A percentile compares a stretch with the other conserved stretches of the same genome.
Conservation (phyloP, 2,329 filamentous ascomycete genomes). For the Bipolaris bicolor region DNA sequence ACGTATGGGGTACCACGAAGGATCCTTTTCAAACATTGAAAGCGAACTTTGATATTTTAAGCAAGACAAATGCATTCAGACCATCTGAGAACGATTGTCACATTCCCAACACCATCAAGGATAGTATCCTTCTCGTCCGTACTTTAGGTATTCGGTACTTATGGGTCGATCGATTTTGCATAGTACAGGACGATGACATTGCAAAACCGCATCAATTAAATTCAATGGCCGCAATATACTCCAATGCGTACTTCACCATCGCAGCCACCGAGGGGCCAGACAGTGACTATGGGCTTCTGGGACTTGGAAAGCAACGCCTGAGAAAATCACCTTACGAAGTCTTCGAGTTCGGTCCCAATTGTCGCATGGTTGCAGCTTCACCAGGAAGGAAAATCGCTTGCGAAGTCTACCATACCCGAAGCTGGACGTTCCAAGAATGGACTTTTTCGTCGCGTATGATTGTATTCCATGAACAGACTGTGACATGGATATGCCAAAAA, state of each 20-base stretch:
- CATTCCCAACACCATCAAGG: background rate
- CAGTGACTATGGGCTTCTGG: background rate
- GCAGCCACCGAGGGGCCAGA: background rate
- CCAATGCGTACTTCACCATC: background rate
- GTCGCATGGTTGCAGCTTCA: background rate
- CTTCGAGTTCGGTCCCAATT: background rate
- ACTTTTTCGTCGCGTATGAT: background rate
- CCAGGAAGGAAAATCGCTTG: background rate
- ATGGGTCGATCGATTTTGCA: constrained; percentile 1
- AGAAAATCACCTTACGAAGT: background rate
- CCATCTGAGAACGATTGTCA: background rate
- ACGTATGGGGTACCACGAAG: background rate
- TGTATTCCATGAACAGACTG: background rate
- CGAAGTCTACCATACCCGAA: background rate
- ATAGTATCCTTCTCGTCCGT: background rate
- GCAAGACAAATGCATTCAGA: background rate
- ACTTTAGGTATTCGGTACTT: background rate
- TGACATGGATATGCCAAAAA: background rate
- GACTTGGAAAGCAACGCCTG: background rate
- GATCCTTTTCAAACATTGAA: background rate
- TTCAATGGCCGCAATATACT: background rate
- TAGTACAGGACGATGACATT: background rate
- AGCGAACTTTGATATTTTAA: background rate
- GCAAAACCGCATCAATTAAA: background rate
- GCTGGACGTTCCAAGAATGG: constrained; percentile 1